These are phyloP conservation scores for Dictyostelium capitatum DNA, from an alignment of 78 protist species.

Conservation along the genomic window DNA sequence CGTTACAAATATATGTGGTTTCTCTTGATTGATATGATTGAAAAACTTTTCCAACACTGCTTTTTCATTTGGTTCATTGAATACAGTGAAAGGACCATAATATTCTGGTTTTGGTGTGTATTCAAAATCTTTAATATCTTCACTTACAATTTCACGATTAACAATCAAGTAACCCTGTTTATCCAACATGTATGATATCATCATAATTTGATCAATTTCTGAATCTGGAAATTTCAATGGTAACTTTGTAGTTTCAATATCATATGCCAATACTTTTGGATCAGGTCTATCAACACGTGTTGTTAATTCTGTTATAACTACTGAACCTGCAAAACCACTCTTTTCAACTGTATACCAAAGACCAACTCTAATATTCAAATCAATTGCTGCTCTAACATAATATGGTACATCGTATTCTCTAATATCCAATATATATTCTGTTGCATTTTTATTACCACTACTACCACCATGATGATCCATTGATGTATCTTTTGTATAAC, in stretches of 20 bases:
- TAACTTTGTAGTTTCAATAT: conserved; percentile 98
- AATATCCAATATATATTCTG: conserved; percentile 81
- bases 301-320: not conserved
- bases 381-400: conserved; percentile 96
- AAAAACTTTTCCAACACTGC: conserved; percentile 85
- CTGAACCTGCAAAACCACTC: not conserved
- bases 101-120: conserved; percentile 97
- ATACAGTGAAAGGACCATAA: conserved; percentile 94
- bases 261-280: conserved; percentile 97
- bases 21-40: conserved; percentile 84
- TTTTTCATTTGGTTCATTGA: conserved; percentile 90
- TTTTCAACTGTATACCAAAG: conserved; percentile 86
- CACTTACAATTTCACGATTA: conserved; percentile 96
- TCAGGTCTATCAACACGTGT: conserved; percentile 90
- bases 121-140: conserved; percentile 97
- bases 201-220: conserved; percentile 92
- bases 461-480: not conserved
- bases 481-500: not conserved
- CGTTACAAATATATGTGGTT: conserved; percentile 96
- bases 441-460: not conserved
- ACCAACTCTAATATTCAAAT: conserved; percentile 84
- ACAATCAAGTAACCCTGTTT: conserved; percentile 95
- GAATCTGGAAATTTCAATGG: conserved; percentile 98
- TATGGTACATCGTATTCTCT: conserved; percentile 99
- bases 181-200: conserved; percentile 99